These are phyloP conservation scores for Pestalotiopsis sp. DNA, from an alignment of 2,329 filamentous ascomycete species.

Conservation along the genomic window DNA sequence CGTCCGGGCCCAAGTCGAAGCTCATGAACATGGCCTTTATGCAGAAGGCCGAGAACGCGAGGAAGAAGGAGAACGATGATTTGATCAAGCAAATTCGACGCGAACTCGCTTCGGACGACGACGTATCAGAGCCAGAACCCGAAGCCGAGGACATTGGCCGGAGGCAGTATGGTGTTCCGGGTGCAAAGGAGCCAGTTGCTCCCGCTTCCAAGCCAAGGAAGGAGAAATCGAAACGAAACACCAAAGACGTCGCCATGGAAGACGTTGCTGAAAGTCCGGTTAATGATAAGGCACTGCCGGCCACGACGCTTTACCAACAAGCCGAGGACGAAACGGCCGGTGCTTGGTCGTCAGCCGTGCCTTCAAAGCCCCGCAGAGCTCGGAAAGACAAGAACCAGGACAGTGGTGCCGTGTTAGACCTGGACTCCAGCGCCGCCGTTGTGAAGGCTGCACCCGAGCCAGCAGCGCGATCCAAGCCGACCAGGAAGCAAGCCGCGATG, in stretches of 20 bases:
- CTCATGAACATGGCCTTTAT: constrained; percentile 91
- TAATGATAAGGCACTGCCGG: not conserved
- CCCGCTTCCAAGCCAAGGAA: constrained; percentile 23
- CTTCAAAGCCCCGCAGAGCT: constrained; percentile 24
- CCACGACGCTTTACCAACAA: not conserved
- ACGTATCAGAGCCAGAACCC: constrained; percentile 50
- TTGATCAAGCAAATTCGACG: constrained; percentile 68
- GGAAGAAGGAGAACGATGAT: constrained; percentile 79
- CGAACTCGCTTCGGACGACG: constrained; percentile 67
- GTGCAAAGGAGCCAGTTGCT: constrained; percentile 25
- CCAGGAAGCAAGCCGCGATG: constrained; percentile 24
- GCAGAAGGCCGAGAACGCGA: constrained; percentile 79
- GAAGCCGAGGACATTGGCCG: constrained; percentile 65
- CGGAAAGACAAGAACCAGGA: constrained; percentile 24
- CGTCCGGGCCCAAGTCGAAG: constrained; percentile 54
- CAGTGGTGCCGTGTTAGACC: constrained; percentile 24
- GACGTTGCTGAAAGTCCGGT: constrained; percentile 21
- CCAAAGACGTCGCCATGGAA: not conserved
- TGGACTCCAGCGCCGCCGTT: constrained; percentile 27
- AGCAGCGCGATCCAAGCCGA: constrained; percentile 11
- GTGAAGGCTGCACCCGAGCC: constrained; percentile 23
- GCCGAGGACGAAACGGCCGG: constrained; percentile 21
- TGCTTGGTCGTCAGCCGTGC: constrained; percentile 29
- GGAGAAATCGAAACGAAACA: constrained; percentile 16
- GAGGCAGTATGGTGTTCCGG: constrained; percentile 61